Conservation (phyloP, 1,284 basidiomycete genomes). For the Pseudozyma pruni region DNA sequence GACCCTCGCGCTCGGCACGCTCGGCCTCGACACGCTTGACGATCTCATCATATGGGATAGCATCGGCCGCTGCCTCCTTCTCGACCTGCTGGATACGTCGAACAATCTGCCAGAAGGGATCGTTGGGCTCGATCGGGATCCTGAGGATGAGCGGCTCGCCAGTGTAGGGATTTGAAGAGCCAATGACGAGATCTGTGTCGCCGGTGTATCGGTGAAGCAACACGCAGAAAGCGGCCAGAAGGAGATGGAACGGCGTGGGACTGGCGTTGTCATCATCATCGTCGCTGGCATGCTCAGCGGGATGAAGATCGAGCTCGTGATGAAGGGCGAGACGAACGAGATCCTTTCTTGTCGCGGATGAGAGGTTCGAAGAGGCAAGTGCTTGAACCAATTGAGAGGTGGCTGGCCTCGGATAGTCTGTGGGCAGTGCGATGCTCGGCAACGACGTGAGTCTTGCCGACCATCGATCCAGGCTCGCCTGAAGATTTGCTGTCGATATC, state of each 20-base stretch:
- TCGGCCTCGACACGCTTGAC: constrained; percentile 71
- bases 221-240: constrained; percentile 89
- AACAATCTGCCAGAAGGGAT: constrained; percentile 93
- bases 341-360: constrained; percentile 48
- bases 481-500: constrained; percentile 11
- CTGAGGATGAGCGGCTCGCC: constrained; percentile 85
- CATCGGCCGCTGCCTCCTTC: constrained; percentile 82
- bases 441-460: constrained; percentile 71
- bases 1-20: constrained; percentile 45
- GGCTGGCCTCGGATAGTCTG: constrained; percentile 90
- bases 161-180: constrained; percentile 79
- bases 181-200: constrained; percentile 92
- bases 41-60: constrained; percentile 83
- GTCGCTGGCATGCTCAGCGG: constrained; percentile 70
- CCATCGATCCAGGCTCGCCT: constrained; percentile 60
- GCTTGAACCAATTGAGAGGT: constrained; percentile 62
- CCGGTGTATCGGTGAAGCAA: constrained; percentile 94
- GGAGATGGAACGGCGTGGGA: constrained; percentile 88
- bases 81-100: constrained; percentile 85
- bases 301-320: constrained; percentile 77
- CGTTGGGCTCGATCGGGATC: constrained; percentile 83
- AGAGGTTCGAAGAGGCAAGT: constrained; percentile 55
- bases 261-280: constrained; percentile 41
- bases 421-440: constrained; percentile 91
- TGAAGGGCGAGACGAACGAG: constrained; percentile 73